Conservation (phyloP, 2,329 filamentous ascomycete genomes). For the Cladophialophora yegresii region DNA sequence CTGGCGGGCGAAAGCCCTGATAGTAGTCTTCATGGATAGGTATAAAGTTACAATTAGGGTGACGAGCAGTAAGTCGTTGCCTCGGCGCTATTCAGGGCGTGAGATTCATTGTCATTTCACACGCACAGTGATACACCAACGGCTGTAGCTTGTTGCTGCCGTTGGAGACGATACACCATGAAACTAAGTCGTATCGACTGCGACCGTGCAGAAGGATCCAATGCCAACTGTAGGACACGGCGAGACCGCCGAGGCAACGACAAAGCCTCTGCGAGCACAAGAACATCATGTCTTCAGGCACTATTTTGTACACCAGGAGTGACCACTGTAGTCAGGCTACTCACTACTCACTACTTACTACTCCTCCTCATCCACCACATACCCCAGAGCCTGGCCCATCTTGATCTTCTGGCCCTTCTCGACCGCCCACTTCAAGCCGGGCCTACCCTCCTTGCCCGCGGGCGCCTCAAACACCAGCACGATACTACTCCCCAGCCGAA, state of each 20-base stretch:
- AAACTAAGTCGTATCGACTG: too few species aligned
- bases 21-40: not conserved
- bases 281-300: too few species aligned
- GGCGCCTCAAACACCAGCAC: constrained; percentile 97
- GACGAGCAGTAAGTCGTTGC: not conserved
- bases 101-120: not conserved
- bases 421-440: constrained; percentile 82
- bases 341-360: too few species aligned
- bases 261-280: too few species aligned
- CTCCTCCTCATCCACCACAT: constrained; percentile 58
- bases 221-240: too few species aligned
- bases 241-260: too few species aligned
- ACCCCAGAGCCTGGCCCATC: constrained; percentile 83
- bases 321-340: too few species aligned
- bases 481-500: constrained; percentile 91
- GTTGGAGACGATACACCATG: too few species aligned
- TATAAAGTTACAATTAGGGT: constrained; percentile 2
- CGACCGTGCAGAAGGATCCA: too few species aligned
- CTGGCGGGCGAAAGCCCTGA: constrained; percentile 16
- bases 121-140: not conserved
- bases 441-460: constrained; percentile 57
- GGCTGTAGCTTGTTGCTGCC: too few species aligned
- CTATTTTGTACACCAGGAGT: too few species aligned
- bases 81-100: not conserved
- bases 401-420: constrained; percentile 85